Base-by-base conservation (phyloP, 768 basidiomycete genomes). In the Lyophyllum semitale region DNA sequence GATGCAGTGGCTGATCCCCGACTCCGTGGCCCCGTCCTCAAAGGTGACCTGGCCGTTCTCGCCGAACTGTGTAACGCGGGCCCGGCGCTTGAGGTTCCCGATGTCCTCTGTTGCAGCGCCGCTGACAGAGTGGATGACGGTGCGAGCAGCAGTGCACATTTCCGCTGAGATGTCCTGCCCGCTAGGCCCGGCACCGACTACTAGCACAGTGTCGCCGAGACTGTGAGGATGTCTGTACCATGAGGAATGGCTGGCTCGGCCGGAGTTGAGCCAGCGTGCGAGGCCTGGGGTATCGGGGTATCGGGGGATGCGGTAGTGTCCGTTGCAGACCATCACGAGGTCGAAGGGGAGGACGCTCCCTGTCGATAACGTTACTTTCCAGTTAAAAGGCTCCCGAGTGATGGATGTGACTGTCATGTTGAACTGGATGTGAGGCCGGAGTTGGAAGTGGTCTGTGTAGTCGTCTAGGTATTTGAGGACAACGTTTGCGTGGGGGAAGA, bases 291-390 rank as follows among this genome's bases (percentile, higher is more conserved):
- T 77, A 40, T 70, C 55, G 2, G 90, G 90, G 54, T 83, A 80
- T 18, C 82, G 79, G 1, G 92, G 92, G 8, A 79, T 61, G 38
- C 76, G 77, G 65, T 89, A 85, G 65, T 91, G 91, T 0, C 92
- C 92, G 54, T 89, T 93, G 40, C 87, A 87, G 26, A 91, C 77
- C 26, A 93, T 67, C 33, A 93, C 65, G n/a, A 82, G 73, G 61
- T 93, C 88, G 58, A 84, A 90, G 1, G 67, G 51, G 17, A 69
- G 53, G 12, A 58, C 53, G 37, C 77, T 72, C 11, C 61, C 63
- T 0, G 70, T 69, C 5, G 71, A 71, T 8, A 78, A 57, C 2
- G 71, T 67, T n/a, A 87, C 73, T 26, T 67, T 69, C 88, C 89
- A 89, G 55, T 71, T 67, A 2, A 57, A 54, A 0, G 63, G 20